Evolutionary conservation across 352 stramenopile species (phyloP).

Genomic region (Globisporangium recalcitrans): DNA sequence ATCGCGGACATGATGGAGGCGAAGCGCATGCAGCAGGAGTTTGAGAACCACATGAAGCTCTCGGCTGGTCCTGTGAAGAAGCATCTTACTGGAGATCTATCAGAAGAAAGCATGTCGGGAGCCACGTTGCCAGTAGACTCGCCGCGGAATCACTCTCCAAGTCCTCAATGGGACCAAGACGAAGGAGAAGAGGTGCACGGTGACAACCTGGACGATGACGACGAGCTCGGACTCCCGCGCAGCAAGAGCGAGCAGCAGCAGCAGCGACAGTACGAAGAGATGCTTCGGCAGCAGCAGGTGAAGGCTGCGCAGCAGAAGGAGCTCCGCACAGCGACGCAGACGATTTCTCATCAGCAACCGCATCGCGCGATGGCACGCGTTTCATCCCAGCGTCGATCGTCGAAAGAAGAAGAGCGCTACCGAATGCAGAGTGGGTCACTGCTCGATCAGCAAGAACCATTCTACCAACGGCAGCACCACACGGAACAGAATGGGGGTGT

Average conservation of each 20-base stretch:
- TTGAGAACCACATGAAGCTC: conserved; percentile 43
- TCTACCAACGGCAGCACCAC: conserved; percentile 1
- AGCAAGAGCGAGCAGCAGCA: conserved; percentile 34
- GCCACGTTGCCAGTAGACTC: conserved; percentile 22
- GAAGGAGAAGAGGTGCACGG: conserved; percentile 2
- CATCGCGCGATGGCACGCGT: neutral
- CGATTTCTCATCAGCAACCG: conserved; percentile 10
- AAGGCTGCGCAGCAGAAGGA: conserved; percentile 20
- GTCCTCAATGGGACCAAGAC: neutral
- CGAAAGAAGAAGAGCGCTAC: conserved; percentile 11
- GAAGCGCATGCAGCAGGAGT: conserved; percentile 62
- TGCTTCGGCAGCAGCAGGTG: conserved; percentile 25
- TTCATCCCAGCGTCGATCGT: conserved; percentile 6
- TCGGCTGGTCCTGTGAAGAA: conserved; percentile 7
- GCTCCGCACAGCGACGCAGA: conserved; percentile 15
- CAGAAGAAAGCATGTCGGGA: conserved; percentile 14
- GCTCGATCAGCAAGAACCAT: conserved; percentile 7
- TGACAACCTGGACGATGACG: conserved; percentile 21
- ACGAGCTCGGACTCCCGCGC: conserved; percentile 27
- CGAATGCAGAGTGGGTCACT: conserved; percentile 1
- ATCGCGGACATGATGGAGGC: conserved; percentile 58
- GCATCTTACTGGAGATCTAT: neutral
- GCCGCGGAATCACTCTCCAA: neutral
- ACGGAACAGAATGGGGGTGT: neutral
- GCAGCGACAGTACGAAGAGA: conserved; percentile 14